Evolutionary conservation across 2,329 filamentous ascomycete genomes (phyloP).

Genomic region (Teratosphaeria zuluensis): DNA sequence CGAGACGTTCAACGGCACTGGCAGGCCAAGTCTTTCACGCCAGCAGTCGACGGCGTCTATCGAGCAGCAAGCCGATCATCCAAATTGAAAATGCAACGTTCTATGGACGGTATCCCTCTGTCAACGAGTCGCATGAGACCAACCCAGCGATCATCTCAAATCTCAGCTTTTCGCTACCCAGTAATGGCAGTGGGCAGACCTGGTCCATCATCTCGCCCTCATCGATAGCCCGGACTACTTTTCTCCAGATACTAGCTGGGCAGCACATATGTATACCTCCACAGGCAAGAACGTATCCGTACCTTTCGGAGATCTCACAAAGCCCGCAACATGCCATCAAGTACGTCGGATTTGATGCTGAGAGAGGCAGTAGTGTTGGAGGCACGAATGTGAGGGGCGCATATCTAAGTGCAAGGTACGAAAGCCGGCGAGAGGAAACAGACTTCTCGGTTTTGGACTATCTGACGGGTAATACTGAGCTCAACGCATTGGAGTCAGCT

Average conservation of each 20-base stretch:
- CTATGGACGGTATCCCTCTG: constrained; percentile 61
- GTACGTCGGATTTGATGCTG: constrained; percentile 83
- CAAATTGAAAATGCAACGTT: constrained; percentile 72
- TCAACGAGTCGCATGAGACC: constrained; percentile 30
- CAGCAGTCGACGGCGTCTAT: not conserved
- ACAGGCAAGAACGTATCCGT: constrained; percentile 66
- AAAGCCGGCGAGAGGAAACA: constrained; percentile 73
- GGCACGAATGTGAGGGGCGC: constrained; percentile 56
- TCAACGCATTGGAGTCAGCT: constrained; percentile 60
- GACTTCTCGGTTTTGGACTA: constrained; percentile 81
- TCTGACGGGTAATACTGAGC: constrained; percentile 67
- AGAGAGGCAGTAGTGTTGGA: constrained; percentile 46
- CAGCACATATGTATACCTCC: constrained; percentile 68
- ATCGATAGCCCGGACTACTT: constrained; percentile 67
- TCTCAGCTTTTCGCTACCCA: constrained; percentile 59
- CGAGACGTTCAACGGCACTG: not conserved
- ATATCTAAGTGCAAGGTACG: constrained; percentile 83
- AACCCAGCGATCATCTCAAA: constrained; percentile 67
- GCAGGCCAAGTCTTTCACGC: not conserved
- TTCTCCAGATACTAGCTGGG: constrained; percentile 70
- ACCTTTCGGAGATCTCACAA: constrained; percentile 52
- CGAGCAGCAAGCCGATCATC: constrained; percentile 33
- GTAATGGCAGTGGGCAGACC: constrained; percentile 5
- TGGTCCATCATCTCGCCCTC: constrained; percentile 83
- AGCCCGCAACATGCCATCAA: constrained; percentile 61